Evolutionary conservation across 345 rosid species (phyloP).

Genomic region (Atalantia buxifolia): DNA sequence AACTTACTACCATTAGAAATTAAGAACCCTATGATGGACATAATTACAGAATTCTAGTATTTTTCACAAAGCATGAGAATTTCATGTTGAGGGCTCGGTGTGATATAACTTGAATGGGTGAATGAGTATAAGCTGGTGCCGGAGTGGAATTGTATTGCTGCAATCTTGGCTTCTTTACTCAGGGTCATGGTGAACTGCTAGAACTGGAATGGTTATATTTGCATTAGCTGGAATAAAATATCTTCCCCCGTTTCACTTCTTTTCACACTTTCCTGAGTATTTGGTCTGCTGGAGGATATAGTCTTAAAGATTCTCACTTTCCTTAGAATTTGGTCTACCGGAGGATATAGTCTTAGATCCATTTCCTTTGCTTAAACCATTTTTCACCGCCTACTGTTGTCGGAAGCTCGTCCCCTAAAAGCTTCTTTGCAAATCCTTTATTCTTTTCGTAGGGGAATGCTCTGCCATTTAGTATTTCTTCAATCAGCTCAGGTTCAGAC

Average conservation of each 20-base stretch:
- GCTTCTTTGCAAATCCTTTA: neutral
- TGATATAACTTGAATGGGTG: no score
- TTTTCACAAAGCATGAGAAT: no score
- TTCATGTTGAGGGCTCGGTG: no score
- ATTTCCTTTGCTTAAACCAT: constrained; percentile 42
- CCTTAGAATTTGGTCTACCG: constrained; percentile 5
- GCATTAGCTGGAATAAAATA: constrained; percentile 26
- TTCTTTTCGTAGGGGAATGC: constrained; percentile 5
- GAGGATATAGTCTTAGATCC: constrained; percentile 41
- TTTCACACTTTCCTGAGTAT: constrained; percentile 12
- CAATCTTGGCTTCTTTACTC: constrained; percentile 29
- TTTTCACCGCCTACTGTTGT: constrained; percentile 22
- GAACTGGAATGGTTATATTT: constrained; percentile 4
- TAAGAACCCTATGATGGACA: no score
- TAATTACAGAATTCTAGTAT: no score
- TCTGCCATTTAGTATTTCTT: constrained; percentile 31
- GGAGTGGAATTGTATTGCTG: constrained; percentile 20
- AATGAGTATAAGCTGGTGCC: no score
- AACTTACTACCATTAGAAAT: no score
- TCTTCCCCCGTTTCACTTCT: constrained; percentile 25
- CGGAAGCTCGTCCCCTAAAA: constrained; percentile 40
- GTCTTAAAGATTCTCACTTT: constrained; percentile 23
- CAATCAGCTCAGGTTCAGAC: no score
- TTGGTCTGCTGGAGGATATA: constrained; percentile 30
- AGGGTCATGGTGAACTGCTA: constrained; percentile 35